A percentile compares a stretch with the other conserved stretches of the same genome.
phyloP scores from a whole-genome alignment of 495 filamentous ascomycete species.

The Halenospora varia region DNA sequence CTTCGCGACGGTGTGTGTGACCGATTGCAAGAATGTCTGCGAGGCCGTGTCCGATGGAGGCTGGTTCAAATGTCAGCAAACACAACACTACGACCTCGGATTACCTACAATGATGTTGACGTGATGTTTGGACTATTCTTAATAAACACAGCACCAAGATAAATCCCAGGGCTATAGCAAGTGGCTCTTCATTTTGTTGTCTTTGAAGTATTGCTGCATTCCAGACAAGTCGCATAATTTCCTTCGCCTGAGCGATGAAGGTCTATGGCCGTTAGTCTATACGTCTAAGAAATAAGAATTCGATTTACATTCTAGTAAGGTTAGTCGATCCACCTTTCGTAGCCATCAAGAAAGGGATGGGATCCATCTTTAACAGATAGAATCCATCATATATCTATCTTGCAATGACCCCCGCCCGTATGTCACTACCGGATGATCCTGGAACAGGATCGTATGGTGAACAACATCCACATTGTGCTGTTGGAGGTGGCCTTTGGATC shows the following conservation, averaged over 20 bases:
- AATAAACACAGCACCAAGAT: too few relatives aligned
- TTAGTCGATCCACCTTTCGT: too few relatives aligned
- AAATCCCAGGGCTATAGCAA: too few relatives aligned
- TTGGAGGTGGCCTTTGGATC: too few relatives aligned
- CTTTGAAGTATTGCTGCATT: neutral
- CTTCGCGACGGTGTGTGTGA: constrained; percentile 5
- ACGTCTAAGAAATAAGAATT: too few relatives aligned
- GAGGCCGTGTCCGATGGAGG: constrained; percentile 2
- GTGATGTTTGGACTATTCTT: too few relatives aligned
- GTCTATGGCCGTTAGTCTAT: too few relatives aligned
- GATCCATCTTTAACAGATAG: neutral
- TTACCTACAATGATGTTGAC: constrained; percentile 3
- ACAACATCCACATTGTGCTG: too few relatives aligned
- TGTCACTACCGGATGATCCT: too few relatives aligned
- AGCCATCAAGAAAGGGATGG: neutral
- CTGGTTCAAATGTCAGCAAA: constrained; percentile 5
- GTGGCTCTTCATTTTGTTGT: too few relatives aligned
- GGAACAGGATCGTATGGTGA: too few relatives aligned
- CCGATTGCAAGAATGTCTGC: neutral
- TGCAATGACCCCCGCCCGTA: neutral
- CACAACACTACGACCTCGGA: neutral
- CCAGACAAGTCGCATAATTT: constrained; percentile 5
- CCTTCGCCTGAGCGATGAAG: neutral
- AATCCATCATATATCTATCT: neutral
- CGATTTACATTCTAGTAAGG: neutral